These are phyloP conservation scores for Colletotrichum sp. DNA, from an alignment of 2,329 filamentous ascomycete genomes.

Conservation along the genomic window DNA sequence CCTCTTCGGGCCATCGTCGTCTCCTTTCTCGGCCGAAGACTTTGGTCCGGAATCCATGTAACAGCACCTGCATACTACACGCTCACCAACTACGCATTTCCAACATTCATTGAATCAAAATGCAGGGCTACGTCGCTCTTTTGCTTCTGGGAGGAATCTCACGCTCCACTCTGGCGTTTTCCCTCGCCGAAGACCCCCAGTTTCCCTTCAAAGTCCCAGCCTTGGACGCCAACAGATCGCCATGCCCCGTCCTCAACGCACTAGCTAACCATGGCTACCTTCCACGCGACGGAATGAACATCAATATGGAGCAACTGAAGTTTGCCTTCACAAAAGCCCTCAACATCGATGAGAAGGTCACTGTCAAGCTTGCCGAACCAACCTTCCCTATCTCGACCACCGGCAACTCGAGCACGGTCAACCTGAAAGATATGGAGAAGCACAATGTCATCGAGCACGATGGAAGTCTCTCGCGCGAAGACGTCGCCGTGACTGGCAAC, in stretches of 20 bases:
- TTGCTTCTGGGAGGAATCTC: background rate
- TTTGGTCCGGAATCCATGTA: background rate
- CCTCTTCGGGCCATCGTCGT: accelerated
- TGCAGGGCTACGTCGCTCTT: background rate
- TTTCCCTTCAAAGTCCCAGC: background rate
- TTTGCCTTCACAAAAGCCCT: background rate
- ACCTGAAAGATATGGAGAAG: slow-evolving; percentile 20
- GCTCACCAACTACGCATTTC: background rate
- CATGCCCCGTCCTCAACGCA: slow-evolving; percentile 49
- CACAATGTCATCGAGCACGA: slow-evolving; percentile 34
- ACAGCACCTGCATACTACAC: background rate
- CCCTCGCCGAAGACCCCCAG: background rate
- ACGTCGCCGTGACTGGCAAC: slow-evolving; percentile 20
- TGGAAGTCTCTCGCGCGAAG: slow-evolving; percentile 31
- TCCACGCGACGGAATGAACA: slow-evolving; percentile 41
- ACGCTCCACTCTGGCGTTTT: background rate
- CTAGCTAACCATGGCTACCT: slow-evolving; percentile 49
- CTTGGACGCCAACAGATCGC: slow-evolving; percentile 11
- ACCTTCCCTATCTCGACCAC: slow-evolving; percentile 20
- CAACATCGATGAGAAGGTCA: background rate
- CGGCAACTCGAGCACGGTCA: slow-evolving; percentile 16
- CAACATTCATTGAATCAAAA: background rate
- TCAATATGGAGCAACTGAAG: slow-evolving; percentile 26
- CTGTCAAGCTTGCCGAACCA: slow-evolving; percentile 33
- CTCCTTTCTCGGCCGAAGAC: background rate